These are phyloP conservation scores for Boletus reticulatus DNA, from an alignment of 768 basidiomycete genomes.

Conservation along the genomic window DNA sequence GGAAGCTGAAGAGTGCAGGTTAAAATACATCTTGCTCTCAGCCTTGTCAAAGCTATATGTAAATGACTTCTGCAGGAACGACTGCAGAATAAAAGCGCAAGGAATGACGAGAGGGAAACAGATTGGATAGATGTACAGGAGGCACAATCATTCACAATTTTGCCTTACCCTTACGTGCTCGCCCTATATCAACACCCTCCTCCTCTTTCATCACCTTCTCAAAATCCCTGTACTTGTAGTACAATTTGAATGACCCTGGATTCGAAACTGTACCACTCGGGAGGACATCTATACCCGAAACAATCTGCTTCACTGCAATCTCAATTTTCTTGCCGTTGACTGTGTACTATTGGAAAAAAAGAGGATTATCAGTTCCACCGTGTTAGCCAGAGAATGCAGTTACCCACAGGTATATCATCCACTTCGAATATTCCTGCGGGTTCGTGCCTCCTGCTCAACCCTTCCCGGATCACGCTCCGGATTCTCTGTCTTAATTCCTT, in stretches of 20 bases:
- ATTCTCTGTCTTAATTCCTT: conserved; percentile 56
- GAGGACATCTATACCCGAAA: conserved; percentile 59
- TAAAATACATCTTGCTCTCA: conserved; percentile 4
- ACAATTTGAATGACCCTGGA: conserved; percentile 61
- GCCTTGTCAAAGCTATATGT: not conserved
- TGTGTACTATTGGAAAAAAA: conserved; percentile 51
- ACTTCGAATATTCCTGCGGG: conserved; percentile 66
- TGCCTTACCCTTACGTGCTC: not conserved
- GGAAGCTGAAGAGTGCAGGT: conserved; percentile 13
- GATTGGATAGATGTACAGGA: not conserved
- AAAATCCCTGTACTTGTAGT: conserved; percentile 60
- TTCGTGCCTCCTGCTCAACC: conserved; percentile 72
- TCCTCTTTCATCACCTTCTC: conserved; percentile 31
- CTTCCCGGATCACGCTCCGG: conserved; percentile 52
- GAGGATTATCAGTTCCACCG: not conserved
- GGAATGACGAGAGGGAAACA: conserved; percentile 9
- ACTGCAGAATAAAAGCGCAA: conserved; percentile 2
- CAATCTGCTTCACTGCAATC: conserved; percentile 75
- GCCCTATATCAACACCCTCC: conserved; percentile 6
- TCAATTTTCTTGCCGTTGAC: conserved; percentile 80
- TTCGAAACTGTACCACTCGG: conserved; percentile 78
- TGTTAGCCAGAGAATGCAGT: not conserved
- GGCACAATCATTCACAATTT: conserved; percentile 11
- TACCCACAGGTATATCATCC: conserved; percentile 64
- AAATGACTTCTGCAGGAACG: not conserved